Evolutionary conservation across 164 flowering plant species (phyloP).

Genomic region (Magnolia kwangsiensis): DNA sequence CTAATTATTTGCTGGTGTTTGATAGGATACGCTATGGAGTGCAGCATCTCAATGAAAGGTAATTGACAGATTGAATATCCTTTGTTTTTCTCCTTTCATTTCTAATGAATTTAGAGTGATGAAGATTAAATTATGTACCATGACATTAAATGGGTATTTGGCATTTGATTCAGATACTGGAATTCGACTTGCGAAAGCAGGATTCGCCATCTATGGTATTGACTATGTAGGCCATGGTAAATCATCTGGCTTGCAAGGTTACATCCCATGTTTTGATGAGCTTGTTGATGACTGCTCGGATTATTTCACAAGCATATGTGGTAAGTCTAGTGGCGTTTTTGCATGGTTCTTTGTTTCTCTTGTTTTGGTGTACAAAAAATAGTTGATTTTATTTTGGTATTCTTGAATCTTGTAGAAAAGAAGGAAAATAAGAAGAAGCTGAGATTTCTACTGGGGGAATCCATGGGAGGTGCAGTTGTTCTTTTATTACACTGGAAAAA

Average conservation of each 20-base stretch:
- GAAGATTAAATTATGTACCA: neutral
- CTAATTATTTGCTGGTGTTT: neutral
- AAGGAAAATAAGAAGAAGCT: constrained; percentile 32
- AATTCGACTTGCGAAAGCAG: constrained; percentile 60
- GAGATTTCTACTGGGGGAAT: constrained; percentile 77
- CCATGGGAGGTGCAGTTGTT: constrained; percentile 94
- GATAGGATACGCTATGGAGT: constrained; percentile 8
- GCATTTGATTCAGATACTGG: constrained; percentile 54
- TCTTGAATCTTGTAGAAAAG: neutral
- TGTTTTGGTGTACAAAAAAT: neutral
- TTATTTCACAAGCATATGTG: constrained; percentile 53
- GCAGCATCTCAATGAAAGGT: constrained; percentile 14
- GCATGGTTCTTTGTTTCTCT: neutral
- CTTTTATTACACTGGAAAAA: constrained; percentile 57
- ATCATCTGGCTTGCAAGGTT: constrained; percentile 64
- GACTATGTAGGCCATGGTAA: constrained; percentile 93
- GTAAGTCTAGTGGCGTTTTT: constrained; percentile 21
- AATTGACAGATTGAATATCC: neutral
- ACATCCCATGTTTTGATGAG: constrained; percentile 47
- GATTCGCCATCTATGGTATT: constrained; percentile 72
- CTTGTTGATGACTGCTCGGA: constrained; percentile 61
- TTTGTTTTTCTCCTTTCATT: neutral
- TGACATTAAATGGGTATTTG: neutral
- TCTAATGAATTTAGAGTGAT: neutral
- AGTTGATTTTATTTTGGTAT: too few species aligned